These are phyloP conservation scores for Aureobasidium sp. DNA, from an alignment of 2,329 filamentous ascomycete species.

Conservation along the genomic window DNA sequence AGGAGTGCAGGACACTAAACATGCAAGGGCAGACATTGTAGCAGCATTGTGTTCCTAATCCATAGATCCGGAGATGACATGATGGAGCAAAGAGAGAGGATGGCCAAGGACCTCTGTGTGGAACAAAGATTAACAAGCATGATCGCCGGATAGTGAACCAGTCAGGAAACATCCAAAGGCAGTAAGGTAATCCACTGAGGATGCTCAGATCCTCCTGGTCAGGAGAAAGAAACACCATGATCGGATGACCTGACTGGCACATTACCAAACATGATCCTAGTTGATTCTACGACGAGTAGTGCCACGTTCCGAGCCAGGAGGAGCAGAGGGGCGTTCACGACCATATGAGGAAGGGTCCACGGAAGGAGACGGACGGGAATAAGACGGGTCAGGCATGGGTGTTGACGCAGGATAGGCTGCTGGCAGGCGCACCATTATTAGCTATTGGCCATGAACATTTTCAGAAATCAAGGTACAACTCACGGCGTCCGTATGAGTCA, in stretches of 20 bases:
- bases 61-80: not conserved
- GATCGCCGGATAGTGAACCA: no score
- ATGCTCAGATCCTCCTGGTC: not conserved
- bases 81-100: not conserved
- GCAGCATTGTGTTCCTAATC: not conserved
- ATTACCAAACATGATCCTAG: not conserved
- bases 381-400: not conserved
- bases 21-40: not conserved
- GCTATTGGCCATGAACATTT: not conserved
- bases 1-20: not conserved
- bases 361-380: conserved; percentile 7
- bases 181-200: not conserved
- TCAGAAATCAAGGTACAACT: not conserved
- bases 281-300: conserved; percentile 10
- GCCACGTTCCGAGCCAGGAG: conserved; percentile 8
- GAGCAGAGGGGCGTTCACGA: not conserved
- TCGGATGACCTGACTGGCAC: not conserved
- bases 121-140: not conserved
- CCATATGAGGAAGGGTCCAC: not conserved
- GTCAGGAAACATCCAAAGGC: not conserved
- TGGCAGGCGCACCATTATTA: not conserved
- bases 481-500: conserved; percentile 16
- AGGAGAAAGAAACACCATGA: not conserved
- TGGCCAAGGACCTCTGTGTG: not conserved
- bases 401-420: conserved; percentile 1